Evolutionary conservation across 2,329 filamentous ascomycete species (phyloP).

Genomic region (Trichoderma simmonsii): DNA sequence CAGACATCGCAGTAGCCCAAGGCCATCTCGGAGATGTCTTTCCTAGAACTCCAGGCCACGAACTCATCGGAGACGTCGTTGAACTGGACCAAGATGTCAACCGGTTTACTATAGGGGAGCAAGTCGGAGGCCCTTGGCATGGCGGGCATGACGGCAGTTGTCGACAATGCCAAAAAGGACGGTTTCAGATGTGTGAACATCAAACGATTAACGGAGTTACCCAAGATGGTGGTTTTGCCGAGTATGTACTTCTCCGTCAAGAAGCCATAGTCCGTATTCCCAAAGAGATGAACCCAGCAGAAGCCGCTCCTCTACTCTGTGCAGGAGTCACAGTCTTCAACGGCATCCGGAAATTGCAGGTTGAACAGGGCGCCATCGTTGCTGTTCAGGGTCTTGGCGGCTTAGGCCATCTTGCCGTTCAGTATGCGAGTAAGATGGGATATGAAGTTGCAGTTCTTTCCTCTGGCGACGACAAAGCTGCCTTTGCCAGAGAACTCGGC

Average conservation of each 20-base stretch:
- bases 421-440: constrained; percentile 62
- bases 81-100: not conserved
- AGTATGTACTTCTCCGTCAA: not conserved
- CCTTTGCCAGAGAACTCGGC: constrained; percentile 55
- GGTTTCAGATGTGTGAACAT: not conserved
- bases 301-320: not conserved
- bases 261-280: not conserved
- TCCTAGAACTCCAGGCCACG: not conserved
- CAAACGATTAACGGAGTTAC: not conserved
- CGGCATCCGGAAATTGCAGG: not conserved
- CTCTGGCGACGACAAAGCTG: constrained; percentile 62
- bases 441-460: constrained; percentile 68
- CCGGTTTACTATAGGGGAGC: not conserved
- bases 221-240: not conserved
- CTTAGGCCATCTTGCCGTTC: not conserved
- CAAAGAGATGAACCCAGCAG: not conserved
- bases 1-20: not conserved
- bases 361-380: not conserved
- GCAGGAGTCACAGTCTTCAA: not conserved
- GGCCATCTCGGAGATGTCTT: not conserved
- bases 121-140: not conserved
- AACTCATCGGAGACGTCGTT: not conserved
- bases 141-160: not conserved
- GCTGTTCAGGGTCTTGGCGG: constrained; percentile 38
- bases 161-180: not conserved